These are phyloP conservation scores for Salix koriyanagi DNA, from an alignment of 345 rosid species.

Conservation along the genomic window DNA sequence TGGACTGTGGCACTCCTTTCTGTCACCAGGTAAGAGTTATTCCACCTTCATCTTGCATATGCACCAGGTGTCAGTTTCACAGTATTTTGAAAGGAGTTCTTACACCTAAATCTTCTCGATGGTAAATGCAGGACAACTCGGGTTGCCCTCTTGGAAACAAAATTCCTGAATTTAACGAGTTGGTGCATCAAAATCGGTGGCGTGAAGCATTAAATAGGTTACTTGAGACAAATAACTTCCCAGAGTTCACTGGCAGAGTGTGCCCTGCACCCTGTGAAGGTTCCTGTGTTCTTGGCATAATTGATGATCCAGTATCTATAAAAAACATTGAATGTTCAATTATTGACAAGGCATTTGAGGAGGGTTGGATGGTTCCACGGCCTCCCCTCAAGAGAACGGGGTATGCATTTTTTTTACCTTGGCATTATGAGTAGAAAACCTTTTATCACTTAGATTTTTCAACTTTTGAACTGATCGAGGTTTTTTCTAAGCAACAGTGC, in stretches of 20 bases:
- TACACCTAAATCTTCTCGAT: background rate
- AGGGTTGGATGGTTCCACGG: conserved; percentile 96
- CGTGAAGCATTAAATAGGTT: conserved; percentile 92
- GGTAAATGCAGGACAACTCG: conserved; percentile 68
- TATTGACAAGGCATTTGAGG: conserved; percentile 93
- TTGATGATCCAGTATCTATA: conserved; percentile 97
- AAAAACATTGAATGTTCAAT: conserved; percentile 88
- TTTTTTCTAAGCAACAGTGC: background rate
- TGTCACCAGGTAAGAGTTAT: conserved; percentile 78
- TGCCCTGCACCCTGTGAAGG: conserved; percentile 99
- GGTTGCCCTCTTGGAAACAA: conserved; percentile 99
- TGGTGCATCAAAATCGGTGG: conserved; percentile 98
- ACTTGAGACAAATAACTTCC: conserved; percentile 96
- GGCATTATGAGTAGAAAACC: background rate
- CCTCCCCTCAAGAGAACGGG: conserved; percentile 88
- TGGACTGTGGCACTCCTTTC: conserved; percentile 99
- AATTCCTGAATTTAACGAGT: conserved; percentile 97
- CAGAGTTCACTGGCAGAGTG: conserved; percentile 98
- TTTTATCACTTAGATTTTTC: background rate
- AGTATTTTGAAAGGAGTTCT: background rate
- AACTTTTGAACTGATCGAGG: background rate
- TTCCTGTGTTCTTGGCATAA: conserved; percentile 98
- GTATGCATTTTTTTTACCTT: conserved; percentile 32
- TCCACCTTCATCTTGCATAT: background rate
- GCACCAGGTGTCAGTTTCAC: background rate